Conservation (phyloP, 208 protist genomes). For the Leptomonas seymouri region DNA sequence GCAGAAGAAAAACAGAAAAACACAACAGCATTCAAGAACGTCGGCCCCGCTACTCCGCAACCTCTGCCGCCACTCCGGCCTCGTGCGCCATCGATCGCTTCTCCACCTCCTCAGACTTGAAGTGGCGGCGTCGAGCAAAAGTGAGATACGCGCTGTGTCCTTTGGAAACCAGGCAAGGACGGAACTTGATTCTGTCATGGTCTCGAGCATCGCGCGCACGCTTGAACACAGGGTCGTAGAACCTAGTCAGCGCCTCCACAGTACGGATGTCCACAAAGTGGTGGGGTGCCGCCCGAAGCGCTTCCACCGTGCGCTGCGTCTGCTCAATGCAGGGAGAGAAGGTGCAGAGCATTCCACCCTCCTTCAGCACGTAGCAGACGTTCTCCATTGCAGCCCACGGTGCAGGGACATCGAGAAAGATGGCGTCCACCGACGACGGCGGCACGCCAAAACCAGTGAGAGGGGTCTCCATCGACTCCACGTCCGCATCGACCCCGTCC, state of each 20-base stretch:
- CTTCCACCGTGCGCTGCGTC: conserved; percentile 81
- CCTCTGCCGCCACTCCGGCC: conserved; percentile 4
- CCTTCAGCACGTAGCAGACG: conserved; percentile 77
- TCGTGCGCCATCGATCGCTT: conserved; percentile 9
- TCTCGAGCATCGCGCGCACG: conserved; percentile 40
- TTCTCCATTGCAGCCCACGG: conserved; percentile 91
- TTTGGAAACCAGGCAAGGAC: conserved; percentile 60
- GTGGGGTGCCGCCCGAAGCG: conserved; percentile 60
- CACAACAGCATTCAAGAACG: neutral
- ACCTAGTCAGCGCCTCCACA: conserved; percentile 82
- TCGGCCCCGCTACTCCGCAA: neutral
- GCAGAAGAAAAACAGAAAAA: neutral
- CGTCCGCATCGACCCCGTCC: conserved; percentile 39
- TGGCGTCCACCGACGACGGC: conserved; percentile 73
- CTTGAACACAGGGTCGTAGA: conserved; percentile 76
- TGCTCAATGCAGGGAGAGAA: conserved; percentile 96
- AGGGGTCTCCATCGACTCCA: conserved; percentile 43
- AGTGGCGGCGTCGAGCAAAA: conserved; percentile 81
- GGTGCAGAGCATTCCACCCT: conserved; percentile 89
- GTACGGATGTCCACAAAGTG: conserved; percentile 90
- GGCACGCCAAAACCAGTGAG: conserved; percentile 78
- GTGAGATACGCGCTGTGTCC: conserved; percentile 94
- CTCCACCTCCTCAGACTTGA: conserved; percentile 16
- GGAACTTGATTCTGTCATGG: conserved; percentile 53
- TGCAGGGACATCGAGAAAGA: conserved; percentile 94